Evolutionary conservation across 495 filamentous ascomycete species (phyloP).

Genomic region (Pseudotulostoma volvatum): DNA sequence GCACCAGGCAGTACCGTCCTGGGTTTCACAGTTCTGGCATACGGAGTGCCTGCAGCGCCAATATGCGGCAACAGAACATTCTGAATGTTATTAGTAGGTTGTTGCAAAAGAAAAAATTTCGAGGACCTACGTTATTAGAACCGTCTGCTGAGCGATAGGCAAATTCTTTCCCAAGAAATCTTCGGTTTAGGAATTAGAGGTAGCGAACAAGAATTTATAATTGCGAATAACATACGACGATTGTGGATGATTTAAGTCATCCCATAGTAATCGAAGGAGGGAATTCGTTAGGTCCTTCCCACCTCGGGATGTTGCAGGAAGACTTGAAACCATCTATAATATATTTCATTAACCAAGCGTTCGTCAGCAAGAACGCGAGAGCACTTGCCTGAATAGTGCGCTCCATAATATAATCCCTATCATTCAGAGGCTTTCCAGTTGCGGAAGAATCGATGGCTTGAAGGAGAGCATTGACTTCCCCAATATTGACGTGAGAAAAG

Average conservation of each 20-base stretch:
- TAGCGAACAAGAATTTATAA: constrained; percentile 10
- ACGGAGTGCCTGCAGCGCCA: constrained; percentile 46
- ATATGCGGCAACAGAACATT: constrained; percentile 45
- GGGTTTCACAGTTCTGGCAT: constrained; percentile 59
- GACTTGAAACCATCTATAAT: constrained; percentile 25
- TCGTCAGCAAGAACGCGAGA: too few relatives aligned
- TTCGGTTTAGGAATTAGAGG: constrained; percentile 7
- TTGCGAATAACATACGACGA: constrained; percentile 35
- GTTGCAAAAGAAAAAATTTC: neutral
- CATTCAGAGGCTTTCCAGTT: constrained; percentile 70
- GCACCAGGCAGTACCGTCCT: constrained; percentile 42
- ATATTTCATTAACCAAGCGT: too few relatives aligned
- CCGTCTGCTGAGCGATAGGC: constrained; percentile 55
- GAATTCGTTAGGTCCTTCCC: constrained; percentile 37
- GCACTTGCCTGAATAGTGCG: constrained; percentile 29
- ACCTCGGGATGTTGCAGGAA: constrained; percentile 38
- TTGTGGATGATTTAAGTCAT: constrained; percentile 53
- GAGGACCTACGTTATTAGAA: constrained; percentile 37
- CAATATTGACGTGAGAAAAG: constrained; percentile 21
- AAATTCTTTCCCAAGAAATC: constrained; percentile 34
- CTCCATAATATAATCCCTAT: constrained; percentile 53
- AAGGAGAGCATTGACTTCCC: constrained; percentile 29
- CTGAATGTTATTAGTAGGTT: constrained; percentile 14
- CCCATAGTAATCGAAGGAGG: constrained; percentile 49
- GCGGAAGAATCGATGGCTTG: constrained; percentile 46